These are phyloP conservation scores for Hordeum vulgare DNA, from an alignment of 176 grass and related monocot genomes.

Conservation along the genomic window MorexV3_pseudomolecules_assembly NC_058523.1:456108387-456108886, in stretches of 20 bases:
- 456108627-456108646: not conserved
- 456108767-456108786: not conserved
- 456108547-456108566: not conserved
- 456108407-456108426: not conserved
- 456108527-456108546: not conserved
- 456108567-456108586: not conserved
- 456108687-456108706: not conserved
- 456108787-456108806: not conserved
- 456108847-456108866: not conserved
- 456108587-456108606: not conserved
- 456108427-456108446: not conserved
- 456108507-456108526: not conserved
- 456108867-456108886: not conserved
- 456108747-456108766: not conserved
- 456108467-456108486: not conserved
- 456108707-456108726: not conserved
- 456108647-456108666: not conserved
- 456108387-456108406: slow-evolving; percentile 16
- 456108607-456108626: not conserved
- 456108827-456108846: not conserved
- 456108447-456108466: not conserved
- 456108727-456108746: not conserved
- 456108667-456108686: not conserved
- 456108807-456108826: not conserved
- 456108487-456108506: not conserved